These are phyloP conservation scores for Leucaena leucocephala DNA, from an alignment of 306 rosid species.

Conservation along the genomic window DNA sequence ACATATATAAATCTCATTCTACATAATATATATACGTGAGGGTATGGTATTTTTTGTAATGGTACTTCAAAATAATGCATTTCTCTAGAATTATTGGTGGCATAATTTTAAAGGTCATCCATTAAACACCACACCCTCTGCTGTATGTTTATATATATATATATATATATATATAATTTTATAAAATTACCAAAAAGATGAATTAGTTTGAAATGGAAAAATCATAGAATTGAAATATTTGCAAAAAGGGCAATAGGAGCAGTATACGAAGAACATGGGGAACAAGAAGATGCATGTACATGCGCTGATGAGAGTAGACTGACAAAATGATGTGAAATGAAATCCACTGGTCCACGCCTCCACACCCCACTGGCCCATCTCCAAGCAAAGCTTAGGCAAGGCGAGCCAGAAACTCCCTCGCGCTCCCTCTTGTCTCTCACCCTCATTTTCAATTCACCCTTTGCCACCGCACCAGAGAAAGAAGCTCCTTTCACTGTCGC, in stretches of 20 bases:
- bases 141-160: too few species aligned
- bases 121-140: too few species aligned
- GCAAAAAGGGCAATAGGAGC: background rate
- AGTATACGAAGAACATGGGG: background rate
- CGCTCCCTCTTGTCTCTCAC: background rate
- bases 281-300: background rate
- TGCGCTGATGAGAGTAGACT: background rate
- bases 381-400: background rate
- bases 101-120: too few species aligned
- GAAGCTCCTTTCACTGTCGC: constrained; percentile 29
- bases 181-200: too few species aligned
- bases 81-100: too few species aligned
- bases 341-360: constrained; percentile 22
- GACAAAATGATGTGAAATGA: constrained; percentile 22
- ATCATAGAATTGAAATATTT: background rate
- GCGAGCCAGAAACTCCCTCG: background rate
- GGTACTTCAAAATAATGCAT: too few species aligned
- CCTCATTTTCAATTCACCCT: background rate
- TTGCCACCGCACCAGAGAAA: constrained; percentile 34
- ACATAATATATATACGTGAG: background rate
- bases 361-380: constrained; percentile 10
- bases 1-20: too few species aligned
- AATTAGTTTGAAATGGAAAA: too few species aligned
- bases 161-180: too few species aligned
- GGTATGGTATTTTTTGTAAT: too few species aligned